Evolutionary conservation across 1,284 basidiomycete species (phyloP).

Genomic region (Tilletiopsis washingtonensis): DNA sequence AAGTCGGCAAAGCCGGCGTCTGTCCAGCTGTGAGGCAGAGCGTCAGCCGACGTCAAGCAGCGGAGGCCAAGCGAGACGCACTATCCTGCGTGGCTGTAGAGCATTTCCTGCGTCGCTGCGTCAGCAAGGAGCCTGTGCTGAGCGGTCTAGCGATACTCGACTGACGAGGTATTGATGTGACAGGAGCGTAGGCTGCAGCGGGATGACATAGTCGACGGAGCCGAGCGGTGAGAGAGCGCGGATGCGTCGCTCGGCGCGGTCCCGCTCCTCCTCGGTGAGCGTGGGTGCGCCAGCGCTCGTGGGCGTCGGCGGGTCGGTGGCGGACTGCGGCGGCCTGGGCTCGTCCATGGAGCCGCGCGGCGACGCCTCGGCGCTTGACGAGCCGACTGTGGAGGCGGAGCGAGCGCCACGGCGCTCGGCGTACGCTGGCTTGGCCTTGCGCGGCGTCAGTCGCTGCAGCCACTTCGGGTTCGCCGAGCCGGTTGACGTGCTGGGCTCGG

Average conservation of each 20-base stretch:
- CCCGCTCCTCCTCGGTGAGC: background rate
- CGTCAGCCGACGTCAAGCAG: no score
- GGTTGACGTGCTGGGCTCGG: background rate
- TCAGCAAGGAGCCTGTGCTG: conserved; percentile 4
- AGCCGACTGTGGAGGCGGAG: no score
- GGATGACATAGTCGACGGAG: conserved; percentile 27
- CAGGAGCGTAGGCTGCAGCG: conserved; percentile 23
- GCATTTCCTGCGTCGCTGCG: conserved; percentile 29
- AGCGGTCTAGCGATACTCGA: background rate
- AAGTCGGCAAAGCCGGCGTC: conserved; percentile 36
- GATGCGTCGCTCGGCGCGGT: conserved; percentile 1
- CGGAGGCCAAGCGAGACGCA: no score
- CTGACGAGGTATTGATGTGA: conserved; percentile 28
- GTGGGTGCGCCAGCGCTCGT: background rate
- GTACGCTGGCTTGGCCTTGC: background rate
- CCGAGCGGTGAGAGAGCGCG: conserved; percentile 9
- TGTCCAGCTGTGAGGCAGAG: no score
- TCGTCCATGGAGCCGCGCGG: no score
- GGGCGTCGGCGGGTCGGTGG: background rate
- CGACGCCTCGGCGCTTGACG: no score
- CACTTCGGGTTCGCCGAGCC: background rate
- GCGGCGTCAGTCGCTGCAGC: background rate
- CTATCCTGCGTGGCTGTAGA: conserved; percentile 38
- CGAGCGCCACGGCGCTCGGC: no score
- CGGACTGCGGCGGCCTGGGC: no score